Conservation (phyloP, 164 flowering plant genomes). For the Houttuynia cordata region DNA sequence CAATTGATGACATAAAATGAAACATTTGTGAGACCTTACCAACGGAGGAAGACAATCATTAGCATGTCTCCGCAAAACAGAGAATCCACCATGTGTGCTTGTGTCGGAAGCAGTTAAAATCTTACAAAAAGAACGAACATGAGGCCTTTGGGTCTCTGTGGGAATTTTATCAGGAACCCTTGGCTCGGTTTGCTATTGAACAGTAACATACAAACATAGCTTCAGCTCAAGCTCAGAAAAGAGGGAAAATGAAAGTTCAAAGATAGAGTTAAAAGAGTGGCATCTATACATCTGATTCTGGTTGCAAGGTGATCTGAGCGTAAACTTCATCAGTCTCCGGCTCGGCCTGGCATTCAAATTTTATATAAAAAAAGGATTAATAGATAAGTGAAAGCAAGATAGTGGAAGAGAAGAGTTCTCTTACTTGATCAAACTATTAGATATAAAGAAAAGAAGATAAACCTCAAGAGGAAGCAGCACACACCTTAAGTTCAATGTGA, state of each 20-base stretch:
- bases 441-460: background rate
- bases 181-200: conserved; percentile 52
- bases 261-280: background rate
- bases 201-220: background rate
- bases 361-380: background rate
- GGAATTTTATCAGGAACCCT: conserved; percentile 39
- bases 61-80: conserved; percentile 87
- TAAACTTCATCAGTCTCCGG: conserved; percentile 82
- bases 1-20: background rate
- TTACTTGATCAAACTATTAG: background rate
- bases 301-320: conserved; percentile 64
- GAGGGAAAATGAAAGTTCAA: background rate
- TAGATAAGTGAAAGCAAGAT: background rate
- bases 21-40: conserved; percentile 25
- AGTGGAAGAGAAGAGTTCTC: background rate
- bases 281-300: conserved; percentile 52
- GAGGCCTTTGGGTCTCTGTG: conserved; percentile 32
- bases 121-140: conserved; percentile 71
- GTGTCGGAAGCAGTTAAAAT: conserved; percentile 90
- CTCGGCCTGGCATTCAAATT: conserved; percentile 47
- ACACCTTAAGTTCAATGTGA: conserved; percentile 43
- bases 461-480: background rate
- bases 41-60: conserved; percentile 79
- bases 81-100: conserved; percentile 97
- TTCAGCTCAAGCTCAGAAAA: background rate